Conservation (phyloP, 2,329 filamentous ascomycete species). For the Xylaria sp. region DNA sequence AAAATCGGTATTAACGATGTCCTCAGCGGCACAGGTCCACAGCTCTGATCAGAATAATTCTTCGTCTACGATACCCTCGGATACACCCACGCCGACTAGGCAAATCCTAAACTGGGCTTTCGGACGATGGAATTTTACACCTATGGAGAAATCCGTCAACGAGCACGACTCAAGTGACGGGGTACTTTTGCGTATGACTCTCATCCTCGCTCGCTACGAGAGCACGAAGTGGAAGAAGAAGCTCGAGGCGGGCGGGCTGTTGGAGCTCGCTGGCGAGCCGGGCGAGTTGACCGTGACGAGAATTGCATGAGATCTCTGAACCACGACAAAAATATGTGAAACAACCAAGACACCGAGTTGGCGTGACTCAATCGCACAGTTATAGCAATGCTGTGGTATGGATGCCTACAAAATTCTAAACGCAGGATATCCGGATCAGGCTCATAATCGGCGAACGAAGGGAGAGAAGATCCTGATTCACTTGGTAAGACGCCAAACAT, state of each 20-base stretch:
- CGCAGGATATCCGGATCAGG: neutral
- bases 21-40: conserved; percentile 48
- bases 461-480: neutral
- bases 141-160: conserved; percentile 50
- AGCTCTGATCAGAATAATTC: conserved; percentile 58
- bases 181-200: conserved; percentile 70
- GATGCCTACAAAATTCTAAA: neutral
- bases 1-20: conserved; percentile 69
- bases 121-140: conserved; percentile 90
- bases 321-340: too few species aligned
- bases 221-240: conserved; percentile 79
- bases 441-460: neutral
- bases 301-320: conserved; percentile 42
- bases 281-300: conserved; percentile 60
- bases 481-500: neutral
- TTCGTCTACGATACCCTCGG: conserved; percentile 38
- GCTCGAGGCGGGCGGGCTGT: conserved; percentile 62
- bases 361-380: too few species aligned
- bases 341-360: neutral
- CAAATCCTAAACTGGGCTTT: conserved; percentile 99
- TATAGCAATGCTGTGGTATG: neutral
- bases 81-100: conserved; percentile 46
- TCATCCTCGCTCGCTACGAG: conserved; percentile 76
- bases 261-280: conserved; percentile 54
- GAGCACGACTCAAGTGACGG: conserved; percentile 63